Percentiles rank a stretch among this genome's conserved stretches.
phyloP scores from a whole-genome alignment of 2,329 filamentous ascomycete genomes.

The Colletotrichum incanum region DNA sequence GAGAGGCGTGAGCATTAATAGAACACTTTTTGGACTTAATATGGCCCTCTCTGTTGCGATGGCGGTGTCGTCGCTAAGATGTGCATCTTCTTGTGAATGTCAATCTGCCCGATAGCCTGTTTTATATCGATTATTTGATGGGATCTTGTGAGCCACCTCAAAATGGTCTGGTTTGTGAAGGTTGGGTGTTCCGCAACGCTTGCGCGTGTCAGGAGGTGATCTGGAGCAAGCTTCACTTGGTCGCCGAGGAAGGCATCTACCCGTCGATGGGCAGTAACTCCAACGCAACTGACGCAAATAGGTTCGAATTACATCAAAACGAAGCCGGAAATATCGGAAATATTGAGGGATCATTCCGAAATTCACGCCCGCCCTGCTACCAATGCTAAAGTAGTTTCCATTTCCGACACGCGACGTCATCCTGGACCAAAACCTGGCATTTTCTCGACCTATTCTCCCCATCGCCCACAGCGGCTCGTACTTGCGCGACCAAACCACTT shows the following conservation, averaged over 20 bases:
- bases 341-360: not conserved
- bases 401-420: not conserved
- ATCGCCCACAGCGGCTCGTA: not conserved
- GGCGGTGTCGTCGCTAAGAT: not conserved
- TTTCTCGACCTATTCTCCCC: not conserved
- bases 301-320: not conserved
- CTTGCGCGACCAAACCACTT: not conserved
- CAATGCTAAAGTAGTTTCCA: no score
- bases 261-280: not conserved
- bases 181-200: not conserved
- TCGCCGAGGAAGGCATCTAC: not conserved
- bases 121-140: not conserved
- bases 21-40: not conserved
- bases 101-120: no score
- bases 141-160: not conserved
- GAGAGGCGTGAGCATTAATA: not conserved
- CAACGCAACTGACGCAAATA: not conserved
- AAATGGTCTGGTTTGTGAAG: no score
- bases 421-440: not conserved
- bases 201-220: not conserved
- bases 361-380: not conserved
- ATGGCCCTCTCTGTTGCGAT: not conserved
- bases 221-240: not conserved
- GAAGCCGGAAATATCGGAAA: not conserved
- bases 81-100: no score